These are phyloP conservation scores for Aspergillus leporis DNA, from an alignment of 495 filamentous ascomycete species.

Conservation along the genomic window DNA sequence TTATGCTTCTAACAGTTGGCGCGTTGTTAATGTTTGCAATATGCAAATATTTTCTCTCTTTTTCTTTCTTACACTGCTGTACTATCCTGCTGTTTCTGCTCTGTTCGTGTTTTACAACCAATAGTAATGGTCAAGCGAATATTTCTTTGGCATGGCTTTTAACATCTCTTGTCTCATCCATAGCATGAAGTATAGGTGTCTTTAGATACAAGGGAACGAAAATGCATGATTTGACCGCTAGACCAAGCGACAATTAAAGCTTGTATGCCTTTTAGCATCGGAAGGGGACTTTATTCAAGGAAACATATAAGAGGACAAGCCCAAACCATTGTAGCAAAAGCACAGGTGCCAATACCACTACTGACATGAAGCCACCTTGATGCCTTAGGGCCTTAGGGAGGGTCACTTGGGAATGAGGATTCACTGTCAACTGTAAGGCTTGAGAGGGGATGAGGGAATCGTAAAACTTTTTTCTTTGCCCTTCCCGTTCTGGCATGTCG, in stretches of 20 bases:
- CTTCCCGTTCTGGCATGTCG: neutral
- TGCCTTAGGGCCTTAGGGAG: slow-evolving; percentile 14
- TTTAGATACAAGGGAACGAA: neutral
- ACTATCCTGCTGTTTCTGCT: neutral
- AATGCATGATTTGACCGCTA: slow-evolving; percentile 3
- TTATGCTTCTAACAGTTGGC: neutral
- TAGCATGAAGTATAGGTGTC: neutral
- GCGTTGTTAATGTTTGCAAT: slow-evolving; percentile 1
- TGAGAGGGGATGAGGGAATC: neutral
- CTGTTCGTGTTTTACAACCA: neutral
- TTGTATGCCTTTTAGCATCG: neutral
- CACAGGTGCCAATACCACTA: no score
- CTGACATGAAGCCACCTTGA: neutral
- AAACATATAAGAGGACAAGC: no score
- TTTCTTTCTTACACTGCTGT: neutral
- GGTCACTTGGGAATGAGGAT: no score
- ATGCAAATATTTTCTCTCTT: neutral
- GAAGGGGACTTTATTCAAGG: neutral
- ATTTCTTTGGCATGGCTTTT: neutral
- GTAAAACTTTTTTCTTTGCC: slow-evolving; percentile 3
- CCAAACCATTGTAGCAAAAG: no score
- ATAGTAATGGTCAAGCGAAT: neutral
- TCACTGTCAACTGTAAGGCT: no score
- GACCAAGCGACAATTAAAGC: neutral
- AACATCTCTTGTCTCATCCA: neutral